Base-by-base conservation (phyloP, 1,284 basidiomycete genomes). In the Erythrobasidium hasegawianum region DNA sequence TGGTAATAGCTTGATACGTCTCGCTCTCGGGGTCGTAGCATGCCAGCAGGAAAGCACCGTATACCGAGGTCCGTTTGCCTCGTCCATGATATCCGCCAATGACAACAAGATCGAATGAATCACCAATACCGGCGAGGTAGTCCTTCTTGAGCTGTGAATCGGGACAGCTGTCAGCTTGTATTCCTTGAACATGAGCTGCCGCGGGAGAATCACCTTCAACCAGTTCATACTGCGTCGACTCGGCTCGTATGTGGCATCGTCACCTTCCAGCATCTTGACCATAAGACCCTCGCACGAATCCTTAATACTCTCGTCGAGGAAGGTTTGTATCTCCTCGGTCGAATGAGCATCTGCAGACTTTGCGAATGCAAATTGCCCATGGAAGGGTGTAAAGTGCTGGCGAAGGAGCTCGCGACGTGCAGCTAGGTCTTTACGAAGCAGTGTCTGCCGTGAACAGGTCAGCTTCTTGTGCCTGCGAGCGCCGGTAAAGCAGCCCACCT, bases 261-360 rank as follows among this genome's bases (percentile, higher is more conserved):
- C 86, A 24, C 86, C 89, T 43, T 93, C 88, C 13, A 98, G 81
- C 91, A 97, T 96, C 80, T 99, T 99, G 69, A 99, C 92, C 96
- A 99, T 97, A 56, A 99, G 82, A 2, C 96, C 96, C 77, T 99
- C 96, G 77, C 96, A 98, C 0, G 95, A 93, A 75, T 97, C 93
- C 76, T 93, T 95, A 71, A 99, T 90, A 76, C 90, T 94, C 72
- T 93, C 88, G 74, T 98, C 96, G 16, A 99, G 80, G 82, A 99
- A 97, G 0, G 84, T 78, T 75, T 96, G 92, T 60, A 99, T 97
- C 75, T 97, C 93, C 52, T 98, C 96, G 0, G 86, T 88, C 7
- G 87, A 90, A 66, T 90, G 87, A 26, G 87, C 84, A 76, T 99
- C 96, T 1, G 90, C 90, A 2, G 87, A 86, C 73, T 87, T 90